Base-by-base conservation (phyloP, 805 yeast genomes). In the Scheffersomyces lignosus region DNA sequence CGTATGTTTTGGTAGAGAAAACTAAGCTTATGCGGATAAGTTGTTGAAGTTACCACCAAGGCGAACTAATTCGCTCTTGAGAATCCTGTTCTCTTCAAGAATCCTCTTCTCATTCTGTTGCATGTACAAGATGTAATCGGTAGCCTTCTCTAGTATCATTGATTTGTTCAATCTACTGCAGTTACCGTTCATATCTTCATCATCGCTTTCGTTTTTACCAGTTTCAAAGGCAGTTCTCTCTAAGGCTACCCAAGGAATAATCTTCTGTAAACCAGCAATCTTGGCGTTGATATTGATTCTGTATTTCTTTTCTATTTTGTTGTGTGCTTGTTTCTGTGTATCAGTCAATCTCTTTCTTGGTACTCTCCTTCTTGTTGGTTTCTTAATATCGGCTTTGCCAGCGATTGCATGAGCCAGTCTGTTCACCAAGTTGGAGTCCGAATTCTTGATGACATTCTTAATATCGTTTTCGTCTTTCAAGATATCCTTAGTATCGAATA, bases 211-310 rank as follows among this genome's bases (percentile, higher is more conserved):
- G 8, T 30, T 20, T 20, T 17, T 12, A 9, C 60, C 62, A 12
- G 73, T 70, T 49, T 77, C 83, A 52, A 80, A 80, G 0, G 84
- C 83, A 3, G 83, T 76, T 44, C 75, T 75, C 41, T 80, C 85
- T 33, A 68, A 59, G 3, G 81, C 75, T 36, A 81, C 77, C 78
- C 83, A 77, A 9, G 89, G 89, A 24, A 83, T 81, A 16, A 82
- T 68, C 48, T 73, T 75, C 52, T 81, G 86, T 36, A 82, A 60
- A 20, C 80, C 79, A 3, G 84, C 84, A 38, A 83, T 83, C 55
- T 81, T 82, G 9, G 84, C 77, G 54, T 82, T 82, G 56, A 83
- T 81, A 56, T 82, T 82, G 42, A 80, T 81, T 54, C 88, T 66
- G 57, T 83, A 82, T 41, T 81, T 73, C 54, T 82, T 80, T 52